phyloP scores from a whole-genome alignment of 2,329 filamentous ascomycete species.

The Myriosclerotinia scirpicola region DNA sequence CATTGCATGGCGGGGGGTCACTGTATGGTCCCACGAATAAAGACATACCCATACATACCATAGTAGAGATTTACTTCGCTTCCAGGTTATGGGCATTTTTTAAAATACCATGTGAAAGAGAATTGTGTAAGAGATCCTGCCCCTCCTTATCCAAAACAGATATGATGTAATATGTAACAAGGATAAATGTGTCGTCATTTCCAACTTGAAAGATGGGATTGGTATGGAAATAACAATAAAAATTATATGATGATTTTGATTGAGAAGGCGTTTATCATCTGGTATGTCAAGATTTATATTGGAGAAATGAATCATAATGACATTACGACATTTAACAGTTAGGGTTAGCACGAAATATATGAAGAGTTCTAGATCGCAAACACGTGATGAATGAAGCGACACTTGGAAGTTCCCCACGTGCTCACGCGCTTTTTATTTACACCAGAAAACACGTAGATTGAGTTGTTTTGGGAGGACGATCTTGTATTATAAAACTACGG shows the following conservation, averaged over 20 bases:
- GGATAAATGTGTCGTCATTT: conserved; percentile 6
- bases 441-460: no score
- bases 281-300: not conserved
- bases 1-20: not conserved
- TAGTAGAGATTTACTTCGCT: not conserved
- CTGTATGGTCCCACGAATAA: not conserved
- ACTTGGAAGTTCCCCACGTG: no score
- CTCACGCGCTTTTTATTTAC: no score
- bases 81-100: conserved; percentile 9
- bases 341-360: not conserved
- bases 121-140: not conserved
- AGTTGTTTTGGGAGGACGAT: no score
- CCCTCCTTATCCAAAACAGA: not conserved
- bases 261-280: not conserved
- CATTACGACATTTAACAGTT: no score
- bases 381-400: not conserved
- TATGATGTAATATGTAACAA: conserved; percentile 15
- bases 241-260: not conserved
- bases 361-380: not conserved
- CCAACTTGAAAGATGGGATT: not conserved
- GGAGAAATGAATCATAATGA: conserved; percentile 4
- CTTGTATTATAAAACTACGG: no score
- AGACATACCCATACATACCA: not conserved
- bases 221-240: not conserved
- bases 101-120: conserved; percentile 6